Evolutionary conservation across 2,329 filamentous ascomycete species (phyloP), one percentile per base, ranked within the genome.

Genomic region (Colletotrichum acutatum): DNA sequence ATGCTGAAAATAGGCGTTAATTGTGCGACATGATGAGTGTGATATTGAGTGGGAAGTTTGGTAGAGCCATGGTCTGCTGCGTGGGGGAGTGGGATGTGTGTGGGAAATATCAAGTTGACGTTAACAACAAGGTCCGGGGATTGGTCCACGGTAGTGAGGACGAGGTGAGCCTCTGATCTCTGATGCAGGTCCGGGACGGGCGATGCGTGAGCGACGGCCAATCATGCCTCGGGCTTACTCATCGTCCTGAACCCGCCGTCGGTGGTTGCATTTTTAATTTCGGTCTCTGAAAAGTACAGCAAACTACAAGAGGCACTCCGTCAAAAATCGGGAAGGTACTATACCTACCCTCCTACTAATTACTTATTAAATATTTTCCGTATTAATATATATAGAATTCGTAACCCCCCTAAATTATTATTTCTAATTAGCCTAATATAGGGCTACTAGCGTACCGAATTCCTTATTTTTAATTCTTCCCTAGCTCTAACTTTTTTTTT

Each of bases 41-140:
- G 66, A 63, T 14, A 16, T 63, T 53, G 46, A 22, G 11, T 63
- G 8, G 42, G 5, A 53, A 52, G 59, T 28, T 49, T 42, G 19
- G 42, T n/a, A 49, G 42, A 49, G 28, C 34, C 24, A 26, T 49
- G 37, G 22, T 56, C 37, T 14, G 14, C 30, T 24, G n/a, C 16
- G 34, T n/a, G 19, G 37, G 59, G 59, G 19, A 34, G 30, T n/a
- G 6, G 32, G 60, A 34, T n/a, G 28, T 52, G 28, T 52, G 26
- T 49, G 34, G 7, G 34, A 28, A 49, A 37, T 42, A 58, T 53
- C 64, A 9, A 46, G 16, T n/a, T 30, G 53, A 66, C 26, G 30
- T 54, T 62, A 34, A 69, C 32, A 66, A 60, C 70, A 69, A 30
- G 70, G 70, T 72, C 70, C 61, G 42, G 59, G 69, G 37, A 53